Conservation (phyloP, 108 stramenopile genomes). For the Nitzschia sp. region DNA sequence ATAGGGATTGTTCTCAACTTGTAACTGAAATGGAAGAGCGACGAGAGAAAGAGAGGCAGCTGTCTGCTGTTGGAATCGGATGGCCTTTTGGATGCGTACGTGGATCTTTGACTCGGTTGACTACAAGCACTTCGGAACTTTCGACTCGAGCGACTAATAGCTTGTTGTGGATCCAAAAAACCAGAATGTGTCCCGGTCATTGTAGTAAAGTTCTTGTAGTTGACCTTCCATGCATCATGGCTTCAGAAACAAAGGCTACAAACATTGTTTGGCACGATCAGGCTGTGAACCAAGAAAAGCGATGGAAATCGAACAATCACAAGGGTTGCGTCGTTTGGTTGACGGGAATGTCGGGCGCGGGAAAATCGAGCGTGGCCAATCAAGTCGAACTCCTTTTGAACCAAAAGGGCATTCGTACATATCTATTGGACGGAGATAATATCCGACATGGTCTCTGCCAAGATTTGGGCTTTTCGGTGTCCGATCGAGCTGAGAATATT, state of each 20-base stretch:
- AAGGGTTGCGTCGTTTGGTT: conserved; percentile 47
- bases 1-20: no score
- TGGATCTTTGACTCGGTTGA: no score
- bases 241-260: neutral
- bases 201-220: no score
- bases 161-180: no score
- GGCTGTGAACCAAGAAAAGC: conserved; percentile 23
- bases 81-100: no score
- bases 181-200: no score
- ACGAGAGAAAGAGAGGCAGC: no score
- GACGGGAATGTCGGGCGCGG: conserved; percentile 49
- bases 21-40: no score
- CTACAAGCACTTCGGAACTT: no score
- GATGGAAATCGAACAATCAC: conserved; percentile 35
- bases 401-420: conserved; percentile 37
- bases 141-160: no score
- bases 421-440: conserved; percentile 84
- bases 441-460: conserved; percentile 85
- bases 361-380: conserved; percentile 52
- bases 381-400: conserved; percentile 38
- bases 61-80: no score
- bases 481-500: conserved; percentile 88
- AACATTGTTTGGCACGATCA: conserved; percentile 41
- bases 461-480: conserved; percentile 80
- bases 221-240: no score